Percentiles rank a stretch among this genome's conserved stretches.
phyloP scores from a whole-genome alignment of 1,284 basidiomycete genomes.

The Sparassis latifolia region DNA sequence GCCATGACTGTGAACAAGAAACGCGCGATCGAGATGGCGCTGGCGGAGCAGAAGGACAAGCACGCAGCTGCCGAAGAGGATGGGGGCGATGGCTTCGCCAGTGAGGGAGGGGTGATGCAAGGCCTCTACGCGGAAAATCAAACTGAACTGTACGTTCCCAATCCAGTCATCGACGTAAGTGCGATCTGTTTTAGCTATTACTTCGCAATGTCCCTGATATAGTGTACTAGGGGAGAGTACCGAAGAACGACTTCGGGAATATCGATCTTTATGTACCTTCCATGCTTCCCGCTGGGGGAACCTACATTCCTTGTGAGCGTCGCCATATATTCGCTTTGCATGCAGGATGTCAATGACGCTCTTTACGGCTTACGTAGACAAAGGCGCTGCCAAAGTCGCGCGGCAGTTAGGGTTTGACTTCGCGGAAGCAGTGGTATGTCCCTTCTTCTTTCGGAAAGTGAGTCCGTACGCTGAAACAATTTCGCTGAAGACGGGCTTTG shows the following conservation, averaged over 20 bases:
- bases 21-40: slow-evolving; percentile 76
- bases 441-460: not conserved
- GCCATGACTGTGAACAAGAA: slow-evolving; percentile 79
- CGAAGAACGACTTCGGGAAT: slow-evolving; percentile 95
- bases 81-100: slow-evolving; percentile 29
- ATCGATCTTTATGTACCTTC: slow-evolving; percentile 93
- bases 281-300: slow-evolving; percentile 89
- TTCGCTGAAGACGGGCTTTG: slow-evolving; percentile 73
- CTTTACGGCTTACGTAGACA: slow-evolving; percentile 22
- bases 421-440: slow-evolving; percentile 86
- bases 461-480: not conserved
- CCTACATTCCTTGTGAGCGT: slow-evolving; percentile 81
- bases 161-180: slow-evolving; percentile 77
- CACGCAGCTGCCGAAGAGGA: slow-evolving; percentile 31
- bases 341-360: not conserved
- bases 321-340: not conserved
- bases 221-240: slow-evolving; percentile 72
- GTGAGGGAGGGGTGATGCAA: slow-evolving; percentile 67
- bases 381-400: slow-evolving; percentile 85
- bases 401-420: slow-evolving; percentile 82
- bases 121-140: slow-evolving; percentile 84
- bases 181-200: not conserved
- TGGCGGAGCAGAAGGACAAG: slow-evolving; percentile 29
- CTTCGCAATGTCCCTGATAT: slow-evolving; percentile 6
- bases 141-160: slow-evolving; percentile 77